Percentiles rank a stretch among this genome's conserved stretches.
Conservation (phyloP, 108 stramenopile genomes). For the Nitzschia sp. region DNA sequence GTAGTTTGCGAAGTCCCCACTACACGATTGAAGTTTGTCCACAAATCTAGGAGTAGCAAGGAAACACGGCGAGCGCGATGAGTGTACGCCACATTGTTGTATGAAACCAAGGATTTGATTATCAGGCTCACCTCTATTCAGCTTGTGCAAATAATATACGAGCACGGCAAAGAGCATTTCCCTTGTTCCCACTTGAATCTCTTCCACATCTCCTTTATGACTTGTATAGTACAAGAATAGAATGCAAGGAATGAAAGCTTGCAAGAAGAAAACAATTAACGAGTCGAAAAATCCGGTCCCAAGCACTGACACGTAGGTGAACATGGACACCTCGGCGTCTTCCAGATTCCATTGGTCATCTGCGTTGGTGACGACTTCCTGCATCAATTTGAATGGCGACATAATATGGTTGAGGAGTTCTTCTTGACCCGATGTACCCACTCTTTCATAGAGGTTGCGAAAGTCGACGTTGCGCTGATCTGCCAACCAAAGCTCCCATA, state of each 20-base stretch:
- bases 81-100: too few relatives aligned
- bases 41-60: conserved; percentile 19
- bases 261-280: conserved; percentile 36
- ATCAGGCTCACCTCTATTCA: conserved; percentile 32
- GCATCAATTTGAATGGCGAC: conserved; percentile 25
- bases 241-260: conserved; percentile 40
- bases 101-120: too few relatives aligned
- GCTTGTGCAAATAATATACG: conserved; percentile 46
- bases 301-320: conserved; percentile 46
- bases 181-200: conserved; percentile 24
- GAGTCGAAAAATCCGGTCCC: conserved; percentile 45
- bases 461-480: conserved; percentile 44
- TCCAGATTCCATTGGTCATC: conserved; percentile 33
- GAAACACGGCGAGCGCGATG: too few relatives aligned
- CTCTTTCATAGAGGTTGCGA: conserved; percentile 25
- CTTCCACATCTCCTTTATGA: conserved; percentile 12
- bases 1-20: conserved; percentile 35
- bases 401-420: conserved; percentile 33
- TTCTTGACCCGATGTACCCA: conserved; percentile 38
- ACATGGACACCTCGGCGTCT: conserved; percentile 33
- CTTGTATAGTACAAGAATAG: conserved; percentile 23
- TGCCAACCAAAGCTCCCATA: conserved; percentile 47
- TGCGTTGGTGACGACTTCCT: conserved; percentile 10
- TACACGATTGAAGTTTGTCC: conserved; percentile 23
- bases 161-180: conserved; percentile 46